Evolutionary conservation across 805 yeast genomes (phyloP).

Genomic region (Metschnikowia sp.): DNA sequence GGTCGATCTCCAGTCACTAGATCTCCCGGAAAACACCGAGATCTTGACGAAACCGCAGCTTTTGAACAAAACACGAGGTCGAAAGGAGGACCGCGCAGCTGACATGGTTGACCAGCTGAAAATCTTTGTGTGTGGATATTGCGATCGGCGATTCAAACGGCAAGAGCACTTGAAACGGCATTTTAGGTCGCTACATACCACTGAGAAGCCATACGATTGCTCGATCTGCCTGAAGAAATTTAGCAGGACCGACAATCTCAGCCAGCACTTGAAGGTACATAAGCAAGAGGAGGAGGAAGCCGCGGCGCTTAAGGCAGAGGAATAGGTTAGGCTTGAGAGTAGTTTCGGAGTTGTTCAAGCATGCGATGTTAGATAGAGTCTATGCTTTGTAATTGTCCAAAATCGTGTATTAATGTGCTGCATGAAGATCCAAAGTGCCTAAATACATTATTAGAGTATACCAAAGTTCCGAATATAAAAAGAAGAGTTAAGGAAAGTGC

Average conservation of each 20-base stretch:
- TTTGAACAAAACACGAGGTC: conserved; percentile 49
- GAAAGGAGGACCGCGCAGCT: conserved; percentile 60
- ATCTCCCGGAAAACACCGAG: conserved; percentile 39
- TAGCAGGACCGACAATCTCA: conserved; percentile 62
- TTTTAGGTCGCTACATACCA: conserved; percentile 66
- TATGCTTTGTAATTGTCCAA: too few species aligned
- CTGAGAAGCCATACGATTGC: conserved; percentile 69
- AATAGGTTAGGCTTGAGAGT: too few species aligned
- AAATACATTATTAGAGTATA: too few species aligned
- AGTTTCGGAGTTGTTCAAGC: too few species aligned
- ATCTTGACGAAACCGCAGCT: conserved; percentile 34
- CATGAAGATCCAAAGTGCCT: too few species aligned
- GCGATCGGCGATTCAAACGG: conserved; percentile 64
- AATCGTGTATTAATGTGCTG: too few species aligned
- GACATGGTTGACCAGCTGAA: conserved; percentile 49
- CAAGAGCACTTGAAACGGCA: conserved; percentile 79
- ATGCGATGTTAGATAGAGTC: too few species aligned
- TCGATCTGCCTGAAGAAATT: conserved; percentile 59
- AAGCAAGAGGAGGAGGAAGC: conserved; percentile 16
- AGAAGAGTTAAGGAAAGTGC: background rate
- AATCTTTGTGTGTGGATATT: conserved; percentile 60
- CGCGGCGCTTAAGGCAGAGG: background rate
- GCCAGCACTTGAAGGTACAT: conserved; percentile 65
- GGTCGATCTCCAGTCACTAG: conserved; percentile 37
- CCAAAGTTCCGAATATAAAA: too few species aligned